phyloP scores from a whole-genome alignment of 2,329 filamentous ascomycete species.

The Chaetomium sp. region DNA sequence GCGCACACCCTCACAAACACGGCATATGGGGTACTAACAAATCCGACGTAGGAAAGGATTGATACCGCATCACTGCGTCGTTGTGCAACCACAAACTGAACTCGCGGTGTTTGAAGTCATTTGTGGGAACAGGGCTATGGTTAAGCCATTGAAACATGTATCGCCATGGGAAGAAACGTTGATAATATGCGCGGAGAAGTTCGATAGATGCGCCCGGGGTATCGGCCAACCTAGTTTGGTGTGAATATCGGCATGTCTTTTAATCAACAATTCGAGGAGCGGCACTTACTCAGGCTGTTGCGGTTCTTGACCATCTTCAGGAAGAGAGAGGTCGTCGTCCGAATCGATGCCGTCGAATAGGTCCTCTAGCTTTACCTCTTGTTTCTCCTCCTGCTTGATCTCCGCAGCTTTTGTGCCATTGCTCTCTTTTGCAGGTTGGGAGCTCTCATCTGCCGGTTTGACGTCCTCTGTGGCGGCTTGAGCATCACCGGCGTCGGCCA shows the following conservation, averaged over 20 bases:
- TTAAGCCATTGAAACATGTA: conserved; percentile 98
- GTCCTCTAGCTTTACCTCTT: conserved; percentile 46
- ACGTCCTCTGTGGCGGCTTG: neutral
- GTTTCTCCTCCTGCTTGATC: conserved; percentile 23
- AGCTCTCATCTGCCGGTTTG: neutral
- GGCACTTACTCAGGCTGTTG: conserved; percentile 27
- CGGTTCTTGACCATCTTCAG: conserved; percentile 31
- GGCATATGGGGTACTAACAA: conserved; percentile 33
- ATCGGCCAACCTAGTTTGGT: conserved; percentile 27
- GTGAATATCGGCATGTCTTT: conserved; percentile 13
- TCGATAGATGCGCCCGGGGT: conserved; percentile 60
- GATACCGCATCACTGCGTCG: conserved; percentile 87
- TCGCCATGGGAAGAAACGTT: conserved; percentile 90
- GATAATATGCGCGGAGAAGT: conserved; percentile 89
- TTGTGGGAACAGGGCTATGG: conserved; percentile 76
- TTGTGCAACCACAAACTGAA: conserved; percentile 94
- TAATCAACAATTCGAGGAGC: neutral
- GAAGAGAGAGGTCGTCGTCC: conserved; percentile 51
- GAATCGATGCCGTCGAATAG: conserved; percentile 53
- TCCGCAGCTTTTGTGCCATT: conserved; percentile 6
- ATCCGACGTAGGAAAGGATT: conserved; percentile 55
- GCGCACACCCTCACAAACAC: neutral
- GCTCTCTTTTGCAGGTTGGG: neutral
- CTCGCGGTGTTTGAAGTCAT: conserved; percentile 87
- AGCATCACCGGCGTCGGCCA: conserved; percentile 15